phyloP scores from a whole-genome alignment of 805 yeast genomes.

The Dipodascopsis uninucleata region DNA sequence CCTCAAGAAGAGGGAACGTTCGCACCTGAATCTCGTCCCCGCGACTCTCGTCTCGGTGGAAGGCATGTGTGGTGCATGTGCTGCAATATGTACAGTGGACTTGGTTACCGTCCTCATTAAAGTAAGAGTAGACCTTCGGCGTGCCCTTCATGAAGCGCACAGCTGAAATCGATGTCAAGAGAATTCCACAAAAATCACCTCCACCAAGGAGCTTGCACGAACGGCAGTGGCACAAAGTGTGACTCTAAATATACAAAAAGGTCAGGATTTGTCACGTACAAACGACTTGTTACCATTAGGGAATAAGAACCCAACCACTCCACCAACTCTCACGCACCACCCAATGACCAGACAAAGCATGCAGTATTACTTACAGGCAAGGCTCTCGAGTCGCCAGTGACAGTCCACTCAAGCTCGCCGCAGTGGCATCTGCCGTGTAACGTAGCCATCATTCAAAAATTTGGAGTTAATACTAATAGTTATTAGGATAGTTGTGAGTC shows the following conservation, averaged over 20 bases:
- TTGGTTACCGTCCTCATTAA: conserved; percentile 11
- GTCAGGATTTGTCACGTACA: not conserved
- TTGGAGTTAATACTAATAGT: too few species aligned
- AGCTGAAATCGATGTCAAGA: conserved; percentile 22
- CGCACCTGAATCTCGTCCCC: conserved; percentile 27
- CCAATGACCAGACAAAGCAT: too few species aligned
- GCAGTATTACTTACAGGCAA: conserved; percentile 17
- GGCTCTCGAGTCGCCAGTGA: conserved; percentile 15
- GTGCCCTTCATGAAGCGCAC: conserved; percentile 22
- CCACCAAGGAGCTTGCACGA: conserved; percentile 26
- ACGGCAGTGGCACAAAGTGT: conserved; percentile 26
- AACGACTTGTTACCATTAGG: not conserved
- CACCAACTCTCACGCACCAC: too few species aligned
- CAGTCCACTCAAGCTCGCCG: conserved; percentile 27
- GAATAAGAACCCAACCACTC: not conserved
- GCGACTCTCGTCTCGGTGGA: conserved; percentile 25
- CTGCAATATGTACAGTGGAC: conserved; percentile 27
- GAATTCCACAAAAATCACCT: conserved; percentile 25
- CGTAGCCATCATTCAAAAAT: conserved; percentile 15
- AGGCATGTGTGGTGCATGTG: conserved; percentile 27
- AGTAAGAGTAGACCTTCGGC: conserved; percentile 24
- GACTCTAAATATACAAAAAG: conserved; percentile 10
- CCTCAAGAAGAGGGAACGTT: conserved; percentile 25
- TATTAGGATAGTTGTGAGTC: too few species aligned
- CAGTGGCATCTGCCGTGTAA: conserved; percentile 27